Evolutionary conservation across 2,329 filamentous ascomycete species (phyloP).

Genomic region (Diaporthe amygdali): DNA sequence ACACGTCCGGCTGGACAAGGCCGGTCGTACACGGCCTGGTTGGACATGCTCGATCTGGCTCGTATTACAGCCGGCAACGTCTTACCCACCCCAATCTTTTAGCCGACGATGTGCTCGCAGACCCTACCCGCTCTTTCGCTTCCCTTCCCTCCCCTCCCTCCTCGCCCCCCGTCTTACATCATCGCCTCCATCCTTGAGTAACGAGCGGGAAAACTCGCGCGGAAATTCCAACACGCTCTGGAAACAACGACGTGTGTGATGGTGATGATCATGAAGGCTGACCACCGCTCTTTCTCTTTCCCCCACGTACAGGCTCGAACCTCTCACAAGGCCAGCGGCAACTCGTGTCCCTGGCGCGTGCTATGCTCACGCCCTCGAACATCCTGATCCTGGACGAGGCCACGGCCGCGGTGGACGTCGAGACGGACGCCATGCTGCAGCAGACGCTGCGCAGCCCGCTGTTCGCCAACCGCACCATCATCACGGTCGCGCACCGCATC

Average conservation of each 20-base stretch:
- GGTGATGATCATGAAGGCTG: background rate
- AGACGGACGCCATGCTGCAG: constrained; percentile 72
- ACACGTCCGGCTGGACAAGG: constrained; percentile 14
- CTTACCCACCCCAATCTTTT: constrained; percentile 15
- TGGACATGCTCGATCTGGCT: constrained; percentile 21
- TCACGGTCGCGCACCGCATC: constrained; percentile 97
- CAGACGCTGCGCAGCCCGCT: constrained; percentile 65
- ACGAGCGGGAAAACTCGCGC: constrained; percentile 13
- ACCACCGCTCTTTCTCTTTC: background rate
- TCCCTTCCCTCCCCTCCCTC: background rate
- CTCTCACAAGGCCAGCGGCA: constrained; percentile 94
- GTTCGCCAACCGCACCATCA: constrained; percentile 93
- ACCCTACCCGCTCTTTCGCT: background rate
- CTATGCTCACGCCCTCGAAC: constrained; percentile 92
- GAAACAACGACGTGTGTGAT: background rate
- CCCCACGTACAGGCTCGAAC: constrained; percentile 73
- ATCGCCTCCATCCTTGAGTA: constrained; percentile 9
- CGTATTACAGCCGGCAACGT: constrained; percentile 19
- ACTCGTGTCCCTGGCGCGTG: constrained; percentile 90
- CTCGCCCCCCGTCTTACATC: constrained; percentile 16
- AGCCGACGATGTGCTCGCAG: constrained; percentile 19
- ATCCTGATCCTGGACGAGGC: constrained; percentile 97
- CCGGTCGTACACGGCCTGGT: constrained; percentile 2
- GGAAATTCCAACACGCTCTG: constrained; percentile 19
- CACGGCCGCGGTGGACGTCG: constrained; percentile 76